Base-by-base conservation (phyloP, 345 rosid genomes). In the Brassica juncea region DNA sequence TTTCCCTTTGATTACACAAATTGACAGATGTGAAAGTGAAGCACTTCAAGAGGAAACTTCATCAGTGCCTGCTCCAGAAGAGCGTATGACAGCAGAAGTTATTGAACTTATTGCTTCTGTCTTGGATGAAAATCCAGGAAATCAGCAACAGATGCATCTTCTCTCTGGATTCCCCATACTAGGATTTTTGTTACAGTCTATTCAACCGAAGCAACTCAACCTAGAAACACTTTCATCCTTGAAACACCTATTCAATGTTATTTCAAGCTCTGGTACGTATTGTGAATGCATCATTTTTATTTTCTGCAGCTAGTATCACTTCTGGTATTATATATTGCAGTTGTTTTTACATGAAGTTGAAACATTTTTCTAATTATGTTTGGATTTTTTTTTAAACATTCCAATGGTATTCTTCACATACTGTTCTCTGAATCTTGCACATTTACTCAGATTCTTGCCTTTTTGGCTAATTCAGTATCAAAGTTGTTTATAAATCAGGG, bases 21-120 rank as follows among this genome's bases (percentile, higher is more conserved):
- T 90, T 75, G 98, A 92, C 77, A 86, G 90, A 84, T 94, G 87
- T 85, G 92, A 88, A 78, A 85, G 83, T 78, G 89, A 87, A 66
- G 87, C 84, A 84, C 74, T 77, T 55, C 75, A 60, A 77, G 98
- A 86, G 58, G 85, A 80, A 60, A 47, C 82, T 65, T 81, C 88
- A 74, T 84, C 87, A 60, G 84, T 86, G 68, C 94, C 92, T 30
- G 82, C 88, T 68, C 73, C 89, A 11, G 88, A 86, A 84, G 97
- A 92, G 80, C 97, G 97, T 66, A 72, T 88, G 84, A 91, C 91
- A 23, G 98, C 98, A 61, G 98, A 92, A 86, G 97, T 92, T 71
- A 84, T 92, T 79, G 97, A 92, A 74, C 97, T 94, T 80, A 90
- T 94, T 78, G 94, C 97, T 84, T 94, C 97, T 69, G 92, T 94